phyloP scores from a whole-genome alignment of 371 early-diverging fungal genomes.

The Actinomucor elegans region DNA sequence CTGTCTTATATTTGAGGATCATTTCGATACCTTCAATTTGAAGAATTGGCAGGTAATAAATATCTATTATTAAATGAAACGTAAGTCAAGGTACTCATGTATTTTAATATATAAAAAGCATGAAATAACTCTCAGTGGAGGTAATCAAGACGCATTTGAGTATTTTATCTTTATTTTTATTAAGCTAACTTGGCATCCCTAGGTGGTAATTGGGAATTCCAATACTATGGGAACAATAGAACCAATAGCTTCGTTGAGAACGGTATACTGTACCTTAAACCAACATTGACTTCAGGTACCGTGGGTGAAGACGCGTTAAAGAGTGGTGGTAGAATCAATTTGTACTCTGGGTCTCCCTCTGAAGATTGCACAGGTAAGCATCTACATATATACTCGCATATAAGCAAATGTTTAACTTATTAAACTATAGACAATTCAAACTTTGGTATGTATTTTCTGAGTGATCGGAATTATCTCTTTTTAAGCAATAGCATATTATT shows the following conservation, averaged over 20 bases:
- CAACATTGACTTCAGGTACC: conserved; percentile 54
- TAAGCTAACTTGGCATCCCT: too few relatives aligned
- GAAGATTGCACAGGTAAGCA: conserved; percentile 37
- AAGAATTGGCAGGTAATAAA: conserved; percentile 54
- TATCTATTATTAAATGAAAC: too few relatives aligned
- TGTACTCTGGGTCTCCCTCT: conserved; percentile 38
- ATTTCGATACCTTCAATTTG: conserved; percentile 60
- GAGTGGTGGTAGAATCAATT: conserved; percentile 34
- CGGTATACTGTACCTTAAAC: conserved; percentile 65
- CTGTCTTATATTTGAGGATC: conserved; percentile 63
- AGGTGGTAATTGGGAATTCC: conserved; percentile 60
- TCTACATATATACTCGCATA: neutral
- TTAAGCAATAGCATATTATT: neutral
- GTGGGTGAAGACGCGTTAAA: conserved; percentile 36
- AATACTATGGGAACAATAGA: conserved; percentile 60
- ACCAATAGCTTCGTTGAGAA: conserved; percentile 66
- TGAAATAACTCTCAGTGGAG: conserved; percentile 56
- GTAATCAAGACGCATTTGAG: conserved; percentile 20
- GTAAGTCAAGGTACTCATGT: too few relatives aligned
- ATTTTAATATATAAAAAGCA: conserved; percentile 29
- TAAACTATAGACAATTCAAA: conserved; percentile 33
- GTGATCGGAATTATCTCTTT: too few relatives aligned
- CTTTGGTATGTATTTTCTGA: conserved; percentile 20
- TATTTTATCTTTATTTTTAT: neutral
- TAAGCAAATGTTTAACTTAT: neutral